Evolutionary conservation across 2,329 filamentous ascomycete species (phyloP).

Genomic region (Byssochlamys sp.): DNA sequence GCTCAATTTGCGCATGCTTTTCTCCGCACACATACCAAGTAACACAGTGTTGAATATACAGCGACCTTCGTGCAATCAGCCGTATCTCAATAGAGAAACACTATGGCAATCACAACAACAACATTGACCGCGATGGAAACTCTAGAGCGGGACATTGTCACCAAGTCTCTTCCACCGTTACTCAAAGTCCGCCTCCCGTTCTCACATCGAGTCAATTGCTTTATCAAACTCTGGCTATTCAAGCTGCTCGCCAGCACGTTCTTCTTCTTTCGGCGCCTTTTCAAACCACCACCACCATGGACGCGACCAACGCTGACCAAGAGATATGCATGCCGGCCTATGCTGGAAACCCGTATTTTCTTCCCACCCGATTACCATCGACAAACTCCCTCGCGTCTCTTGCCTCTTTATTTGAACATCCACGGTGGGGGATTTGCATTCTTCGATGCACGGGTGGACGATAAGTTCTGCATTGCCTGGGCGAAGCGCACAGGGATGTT

Average conservation of each 20-base stretch:
- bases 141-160: background rate
- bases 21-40: background rate
- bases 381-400: slow-evolving; percentile 15
- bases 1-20: background rate
- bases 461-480: slow-evolving; percentile 40
- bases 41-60: too few species aligned
- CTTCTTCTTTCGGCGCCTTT: slow-evolving; percentile 7
- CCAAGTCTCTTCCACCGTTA: slow-evolving; percentile 2
- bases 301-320: slow-evolving; percentile 13
- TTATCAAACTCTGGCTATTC: slow-evolving; percentile 13
- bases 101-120: background rate
- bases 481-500: slow-evolving; percentile 33
- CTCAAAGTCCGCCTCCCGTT: slow-evolving; percentile 9
- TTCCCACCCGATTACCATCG: slow-evolving; percentile 20
- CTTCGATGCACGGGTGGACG: slow-evolving; percentile 36
- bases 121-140: background rate
- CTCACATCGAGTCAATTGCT: slow-evolving; percentile 11
- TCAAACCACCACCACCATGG: slow-evolving; percentile 2
- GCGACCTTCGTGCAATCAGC: too few species aligned
- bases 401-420: slow-evolving; percentile 41
- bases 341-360: slow-evolving; percentile 28
- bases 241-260: slow-evolving; percentile 8
- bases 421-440: slow-evolving; percentile 46
- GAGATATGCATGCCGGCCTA: slow-evolving; percentile 17
- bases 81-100: too few species aligned